phyloP scores from a whole-genome alignment of 2,329 filamentous ascomycete genomes.

The Xylariales sp. region DNA sequence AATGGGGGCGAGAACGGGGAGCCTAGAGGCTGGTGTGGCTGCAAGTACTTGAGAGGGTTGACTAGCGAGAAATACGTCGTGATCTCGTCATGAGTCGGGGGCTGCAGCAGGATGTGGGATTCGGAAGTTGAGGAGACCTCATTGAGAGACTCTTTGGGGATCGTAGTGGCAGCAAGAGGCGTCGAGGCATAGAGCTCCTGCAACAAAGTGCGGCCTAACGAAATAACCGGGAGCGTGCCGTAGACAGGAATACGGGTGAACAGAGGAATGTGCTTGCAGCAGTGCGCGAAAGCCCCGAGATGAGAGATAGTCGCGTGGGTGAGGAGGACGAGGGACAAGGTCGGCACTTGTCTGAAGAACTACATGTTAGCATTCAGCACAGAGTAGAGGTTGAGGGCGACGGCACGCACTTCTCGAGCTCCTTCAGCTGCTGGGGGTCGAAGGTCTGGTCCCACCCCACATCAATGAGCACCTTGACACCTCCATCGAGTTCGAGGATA shows the following conservation, averaged over 20 bases:
- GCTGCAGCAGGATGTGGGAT: constrained; percentile 56
- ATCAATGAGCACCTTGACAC: constrained; percentile 91
- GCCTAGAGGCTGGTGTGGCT: constrained; percentile 84
- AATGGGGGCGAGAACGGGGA: constrained; percentile 86
- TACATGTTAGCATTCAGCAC: no score
- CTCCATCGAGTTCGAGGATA: constrained; percentile 93
- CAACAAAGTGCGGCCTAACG: constrained; percentile 82
- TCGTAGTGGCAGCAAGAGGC: constrained; percentile 79
- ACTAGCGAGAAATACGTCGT: constrained; percentile 87
- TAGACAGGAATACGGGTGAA: constrained; percentile 93
- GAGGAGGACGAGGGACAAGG: constrained; percentile 86
- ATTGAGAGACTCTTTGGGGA: constrained; percentile 68
- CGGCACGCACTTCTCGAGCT: constrained; percentile 75
- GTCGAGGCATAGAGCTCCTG: constrained; percentile 92
- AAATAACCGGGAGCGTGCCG: constrained; percentile 88
- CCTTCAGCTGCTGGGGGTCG: constrained; percentile 73
- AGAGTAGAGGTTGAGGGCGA: constrained; percentile 8
- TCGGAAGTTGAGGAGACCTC: constrained; percentile 49
- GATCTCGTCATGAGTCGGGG: constrained; percentile 84
- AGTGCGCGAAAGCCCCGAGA: constrained; percentile 90
- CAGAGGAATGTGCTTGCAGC: constrained; percentile 91
- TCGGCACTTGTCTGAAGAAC: constrained; percentile 77
- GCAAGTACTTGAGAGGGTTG: constrained; percentile 91
- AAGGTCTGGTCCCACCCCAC: constrained; percentile 96
- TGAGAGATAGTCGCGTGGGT: constrained; percentile 92